Base-by-base conservation (phyloP, 129 eudicot species). In the Flaveria brownii region DNA sequence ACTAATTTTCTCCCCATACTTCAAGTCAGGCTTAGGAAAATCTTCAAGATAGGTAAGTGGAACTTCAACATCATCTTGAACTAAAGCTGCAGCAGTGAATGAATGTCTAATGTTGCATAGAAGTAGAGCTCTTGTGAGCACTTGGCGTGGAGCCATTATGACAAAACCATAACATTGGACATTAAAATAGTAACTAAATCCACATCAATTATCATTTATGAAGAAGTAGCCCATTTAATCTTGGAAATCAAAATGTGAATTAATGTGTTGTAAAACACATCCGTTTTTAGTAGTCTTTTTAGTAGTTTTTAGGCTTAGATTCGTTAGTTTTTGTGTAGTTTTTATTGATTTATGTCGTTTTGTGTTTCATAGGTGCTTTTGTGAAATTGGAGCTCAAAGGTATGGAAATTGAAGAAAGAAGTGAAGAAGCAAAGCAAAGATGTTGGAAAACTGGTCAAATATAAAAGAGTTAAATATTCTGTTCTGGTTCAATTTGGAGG, bases 11-110 rank as follows among this genome's bases (percentile, higher is more conserved):
- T 20, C 22, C 22, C 22, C 22, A 20, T 20, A 20, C 45, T 87
- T 91, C 0, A n/a, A n/a, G 84, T 88, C 91, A 4, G 97, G 98
- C 61, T 73, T 87, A 0, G 97, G 98, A 33, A 82, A 79, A 39
- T 81, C 93, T 10, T 81, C 85, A 22, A 88, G 88, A 84, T 93
- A 93, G 2, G 88, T 78, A 20, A 88, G 82, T 1, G 82, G 91
- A 0, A 39, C 64, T 76, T 70, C 52, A 41, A 64, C 82, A 41
- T 63, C 73, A 55, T 90, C 93, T 76, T 74, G 88, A 25, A 80
- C 68, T 61, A 85, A 78, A 26, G 88, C 83, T 66, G 90, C 83
- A 23, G 89, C 81, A 52, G 86, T 78, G 77, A 85, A 78, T 36
- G 89, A 86, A 56, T 81, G 85, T 70, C 82, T 63, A 68, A 80